Conservation (phyloP, 1,284 basidiomycete genomes). For the Trichosporon sp. region DNA sequence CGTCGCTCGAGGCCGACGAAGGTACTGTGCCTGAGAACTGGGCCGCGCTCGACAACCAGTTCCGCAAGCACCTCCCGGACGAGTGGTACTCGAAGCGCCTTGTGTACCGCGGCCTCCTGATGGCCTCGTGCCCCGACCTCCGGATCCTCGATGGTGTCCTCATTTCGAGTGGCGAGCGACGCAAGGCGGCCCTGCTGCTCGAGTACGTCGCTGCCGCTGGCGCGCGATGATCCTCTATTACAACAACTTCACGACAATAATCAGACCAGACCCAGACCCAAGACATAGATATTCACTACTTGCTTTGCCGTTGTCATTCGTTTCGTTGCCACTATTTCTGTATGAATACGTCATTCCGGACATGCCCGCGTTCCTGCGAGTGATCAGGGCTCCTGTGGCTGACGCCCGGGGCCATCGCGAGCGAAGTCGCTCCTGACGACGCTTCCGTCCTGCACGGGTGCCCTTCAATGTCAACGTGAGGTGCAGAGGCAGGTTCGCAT, state of each 20-base stretch:
- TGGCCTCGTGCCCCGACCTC: conserved; percentile 65
- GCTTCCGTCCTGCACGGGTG: neutral
- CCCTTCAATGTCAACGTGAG: neutral
- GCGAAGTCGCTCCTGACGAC: neutral
- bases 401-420: neutral
- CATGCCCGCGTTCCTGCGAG: neutral
- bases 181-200: conserved; percentile 69
- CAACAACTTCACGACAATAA: neutral
- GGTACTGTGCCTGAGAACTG: conserved; percentile 24
- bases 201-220: conserved; percentile 18
- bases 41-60: conserved; percentile 74
- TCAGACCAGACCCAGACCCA: neutral
- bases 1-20: conserved; percentile 12
- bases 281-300: neutral
- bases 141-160: conserved; percentile 74
- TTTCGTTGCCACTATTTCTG: neutral
- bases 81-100: conserved; percentile 76
- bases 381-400: neutral
- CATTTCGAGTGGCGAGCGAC: conserved; percentile 71
- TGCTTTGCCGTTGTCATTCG: neutral
- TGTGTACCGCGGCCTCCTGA: conserved; percentile 79
- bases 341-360: neutral
- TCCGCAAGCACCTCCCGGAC: conserved; percentile 81
- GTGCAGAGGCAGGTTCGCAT: neutral
- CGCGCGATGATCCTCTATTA: neutral